Base-by-base conservation (phyloP, 1,284 basidiomycete genomes). In the Ustilago trichophora region DNA sequence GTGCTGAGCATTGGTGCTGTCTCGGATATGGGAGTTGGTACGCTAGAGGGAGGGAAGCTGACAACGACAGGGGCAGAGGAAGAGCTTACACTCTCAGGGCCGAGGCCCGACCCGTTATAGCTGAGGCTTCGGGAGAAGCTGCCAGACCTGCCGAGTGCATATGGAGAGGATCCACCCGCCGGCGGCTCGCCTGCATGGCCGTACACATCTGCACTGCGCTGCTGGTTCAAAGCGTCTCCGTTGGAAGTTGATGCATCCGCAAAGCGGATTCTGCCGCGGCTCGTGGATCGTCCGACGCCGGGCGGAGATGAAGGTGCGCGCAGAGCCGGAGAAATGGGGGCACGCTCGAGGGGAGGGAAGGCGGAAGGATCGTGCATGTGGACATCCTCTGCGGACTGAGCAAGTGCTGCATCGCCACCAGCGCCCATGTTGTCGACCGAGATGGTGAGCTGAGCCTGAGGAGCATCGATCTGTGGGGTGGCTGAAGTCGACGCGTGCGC, bases 361-460 rank as follows among this genome's bases (percentile, higher is more conserved):
- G 65, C 64, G 12, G 51, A 52, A 21, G 56, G 43, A 18, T 57
- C 57, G 29, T 56, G 52, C 64, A 67, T 56, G 41, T 48, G 53
- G 11, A 64, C 40, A 8, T 63, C 53, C 7, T 62, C 46, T 22
- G 40, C 38, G 19, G 56, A 37, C 6, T 37, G 49, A 12, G 54
- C 25, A 5, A 36, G 33, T 12, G 44, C 24, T 11, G 57, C 67
- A 38, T 73, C 67, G 13, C 71, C 71, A 10, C 71, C 71, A 4
- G 67, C 63, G 8, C 67, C 71, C 66, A 73, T 71, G 48, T 73
- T 73, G 47, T 60, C 58, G 22, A 71, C 62, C 8, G 58, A 71
- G 27, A 73, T 73, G 18, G 66, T 62, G 41, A 62, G 67, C 24
- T 40, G 42, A 5, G 42, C 31, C 34, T 60, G 48, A 7, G 52